Percentiles rank a stretch among this genome's conserved stretches.
These are phyloP conservation scores for Candida vaughaniae DNA, from an alignment of 805 yeast genomes.

Conservation along the genomic window DNA sequence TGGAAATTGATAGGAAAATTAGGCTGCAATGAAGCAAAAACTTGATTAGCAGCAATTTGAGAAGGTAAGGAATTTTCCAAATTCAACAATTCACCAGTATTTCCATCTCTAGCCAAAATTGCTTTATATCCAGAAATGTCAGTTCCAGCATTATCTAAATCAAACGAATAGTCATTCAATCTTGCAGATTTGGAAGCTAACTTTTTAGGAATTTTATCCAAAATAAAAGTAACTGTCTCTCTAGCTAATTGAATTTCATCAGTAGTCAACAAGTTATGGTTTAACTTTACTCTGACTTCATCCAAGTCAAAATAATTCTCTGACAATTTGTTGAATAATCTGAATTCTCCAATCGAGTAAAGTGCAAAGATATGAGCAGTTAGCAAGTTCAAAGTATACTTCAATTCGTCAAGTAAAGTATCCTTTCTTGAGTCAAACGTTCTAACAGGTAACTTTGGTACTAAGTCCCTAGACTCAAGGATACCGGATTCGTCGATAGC, in stretches of 20 bases:
- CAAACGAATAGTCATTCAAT: constrained; percentile 38
- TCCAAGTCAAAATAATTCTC: constrained; percentile 56
- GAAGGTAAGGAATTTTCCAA: constrained; percentile 48
- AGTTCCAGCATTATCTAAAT: constrained; percentile 37
- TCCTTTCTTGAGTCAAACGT: constrained; percentile 33
- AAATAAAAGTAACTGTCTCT: constrained; percentile 50
- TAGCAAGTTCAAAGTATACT: constrained; percentile 54
- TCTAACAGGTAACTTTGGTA: constrained; percentile 57
- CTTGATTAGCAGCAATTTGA: constrained; percentile 62
- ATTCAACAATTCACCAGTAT: constrained; percentile 56
- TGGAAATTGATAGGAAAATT: constrained; percentile 59
- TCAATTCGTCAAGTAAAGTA: constrained; percentile 53
- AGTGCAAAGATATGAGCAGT: constrained; percentile 66
- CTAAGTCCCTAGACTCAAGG: constrained; percentile 10
- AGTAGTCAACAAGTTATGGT: constrained; percentile 51
- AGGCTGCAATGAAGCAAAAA: constrained; percentile 68
- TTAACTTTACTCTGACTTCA: constrained; percentile 54
- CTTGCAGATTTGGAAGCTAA: constrained; percentile 45
- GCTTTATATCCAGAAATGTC: constrained; percentile 69
- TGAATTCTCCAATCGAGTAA: constrained; percentile 69
- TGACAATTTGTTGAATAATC: constrained; percentile 56
- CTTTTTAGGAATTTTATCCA: constrained; percentile 61
- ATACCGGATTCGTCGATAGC: constrained; percentile 2
- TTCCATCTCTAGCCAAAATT: constrained; percentile 60
- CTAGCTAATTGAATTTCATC: constrained; percentile 49